Evolutionary conservation across 2,329 filamentous ascomycete species (phyloP).

Genomic region (Aspergillus ibericus): DNA sequence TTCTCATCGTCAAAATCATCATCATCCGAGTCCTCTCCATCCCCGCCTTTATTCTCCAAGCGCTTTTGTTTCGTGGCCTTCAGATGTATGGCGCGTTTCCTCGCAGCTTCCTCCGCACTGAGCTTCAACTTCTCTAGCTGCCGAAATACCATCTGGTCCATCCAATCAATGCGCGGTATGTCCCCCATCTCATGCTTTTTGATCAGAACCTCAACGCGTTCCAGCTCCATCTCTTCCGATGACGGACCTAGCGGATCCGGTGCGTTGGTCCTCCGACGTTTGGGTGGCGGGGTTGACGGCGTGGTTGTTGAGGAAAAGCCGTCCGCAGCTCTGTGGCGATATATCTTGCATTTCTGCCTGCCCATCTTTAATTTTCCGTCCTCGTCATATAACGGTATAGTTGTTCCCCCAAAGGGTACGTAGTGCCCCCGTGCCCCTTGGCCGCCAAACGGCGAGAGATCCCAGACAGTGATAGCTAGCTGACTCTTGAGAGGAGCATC

Average conservation of each 20-base stretch:
- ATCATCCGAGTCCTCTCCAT: conserved; percentile 42
- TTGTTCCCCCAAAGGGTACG: conserved; percentile 91
- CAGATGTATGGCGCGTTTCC: conserved; percentile 52
- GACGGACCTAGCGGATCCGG: conserved; percentile 49
- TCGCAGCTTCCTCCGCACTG: conserved; percentile 63
- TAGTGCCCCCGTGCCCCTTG: conserved; percentile 71
- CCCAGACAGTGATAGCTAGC: conserved; percentile 93
- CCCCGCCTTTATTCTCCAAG: conserved; percentile 37
- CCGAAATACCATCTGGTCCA: conserved; percentile 91
- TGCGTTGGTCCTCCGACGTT: conserved; percentile 52
- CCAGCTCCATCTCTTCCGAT: conserved; percentile 81
- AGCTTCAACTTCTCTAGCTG: conserved; percentile 76
- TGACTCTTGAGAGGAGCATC: conserved; percentile 78
- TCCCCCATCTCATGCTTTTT: conserved; percentile 99
- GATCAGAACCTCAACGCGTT: conserved; percentile 82
- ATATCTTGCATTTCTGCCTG: conserved; percentile 83
- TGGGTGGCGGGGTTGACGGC: conserved; percentile 64
- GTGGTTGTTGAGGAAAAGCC: conserved; percentile 79
- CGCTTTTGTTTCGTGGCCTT: conserved; percentile 35
- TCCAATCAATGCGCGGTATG: conserved; percentile 88
- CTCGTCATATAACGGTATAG: conserved; percentile 84
- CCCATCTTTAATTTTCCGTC: conserved; percentile 91
- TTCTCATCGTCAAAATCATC: conserved; percentile 57
- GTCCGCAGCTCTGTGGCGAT: conserved; percentile 80
- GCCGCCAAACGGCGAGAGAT: conserved; percentile 77